Conservation (phyloP, 2,329 filamentous ascomycete species). For the Beauveria pseudobassiana region DNA sequence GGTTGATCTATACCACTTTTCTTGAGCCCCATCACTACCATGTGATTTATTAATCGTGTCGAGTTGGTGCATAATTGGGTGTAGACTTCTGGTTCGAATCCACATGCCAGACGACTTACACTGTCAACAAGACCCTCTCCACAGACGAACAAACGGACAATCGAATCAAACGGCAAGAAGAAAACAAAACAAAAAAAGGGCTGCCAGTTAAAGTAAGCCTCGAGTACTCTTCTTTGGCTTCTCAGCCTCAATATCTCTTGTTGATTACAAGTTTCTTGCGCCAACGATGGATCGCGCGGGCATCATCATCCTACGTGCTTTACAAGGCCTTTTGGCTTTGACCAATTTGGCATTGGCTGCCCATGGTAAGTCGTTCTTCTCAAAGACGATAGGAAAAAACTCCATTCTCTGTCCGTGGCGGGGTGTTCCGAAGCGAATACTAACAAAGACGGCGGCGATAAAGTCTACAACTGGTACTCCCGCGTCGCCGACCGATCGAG, state of each 20-base stretch:
- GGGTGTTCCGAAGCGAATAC: background rate
- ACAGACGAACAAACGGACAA: background rate
- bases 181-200: background rate
- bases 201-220: background rate
- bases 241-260: background rate
- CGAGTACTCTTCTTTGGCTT: background rate
- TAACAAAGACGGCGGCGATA: background rate
- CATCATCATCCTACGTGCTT: conserved; percentile 24
- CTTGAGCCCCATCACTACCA: background rate
- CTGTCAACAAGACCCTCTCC: conserved; percentile 3
- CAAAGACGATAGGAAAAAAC: background rate
- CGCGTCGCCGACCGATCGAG: conserved; percentile 44
- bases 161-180: background rate
- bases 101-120: conserved; percentile 8
- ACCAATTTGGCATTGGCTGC: conserved; percentile 40
- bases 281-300: conserved; percentile 7
- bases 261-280: background rate
- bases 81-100: background rate
- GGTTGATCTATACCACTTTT: background rate
- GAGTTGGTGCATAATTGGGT: background rate
- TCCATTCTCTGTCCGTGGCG: background rate
- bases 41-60: background rate
- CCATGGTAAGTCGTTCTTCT: conserved; percentile 34
- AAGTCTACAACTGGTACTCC: conserved; percentile 51
- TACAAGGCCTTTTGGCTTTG: conserved; percentile 38